Base-by-base conservation (phyloP, 495 filamentous ascomycete species). In the Aspergillus incahuasiensis region DNA sequence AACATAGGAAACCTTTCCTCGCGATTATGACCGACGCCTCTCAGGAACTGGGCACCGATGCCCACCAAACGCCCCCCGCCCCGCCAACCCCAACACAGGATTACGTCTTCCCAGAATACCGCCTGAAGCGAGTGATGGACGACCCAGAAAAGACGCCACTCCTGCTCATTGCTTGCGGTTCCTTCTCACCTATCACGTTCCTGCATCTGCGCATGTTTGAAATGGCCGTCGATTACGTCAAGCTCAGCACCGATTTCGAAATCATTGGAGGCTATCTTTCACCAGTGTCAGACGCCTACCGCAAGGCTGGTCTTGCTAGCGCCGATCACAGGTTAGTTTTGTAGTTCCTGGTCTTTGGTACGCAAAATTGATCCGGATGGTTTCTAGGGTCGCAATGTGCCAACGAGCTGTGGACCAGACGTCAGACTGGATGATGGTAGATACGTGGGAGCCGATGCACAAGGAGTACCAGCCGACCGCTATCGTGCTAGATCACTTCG, bases 201-300 rank as follows among this genome's bases (percentile, higher is more conserved):
- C 82, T 96, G 28, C 90, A 96, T 68, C 78, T 96, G 50, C 89
- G 91, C 66, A 92, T 96, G 90, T 95, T 95, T 65, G 91, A 95
- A 61, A 90, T 92, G 86, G 89, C 89, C 2, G 80, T 82, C 62
- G 88, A 92, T 75, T 89, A 86, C 70, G 85, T 84, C 59, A 82
- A 84, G 49, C 85, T 91, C 71, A 89, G 86, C 73, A 90, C 89
- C 38, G 78, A 90, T 30, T 96, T 86, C 66, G 92, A 97, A 68
- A 79, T 97, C 16, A 77, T 95, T 24, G 91, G 87, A 35, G 91
- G 88, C 19, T 95, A 91, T 68, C 72, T 95, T 43, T 87, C 83
- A 35, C 86, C 86, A 21, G 87, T 91, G 32, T 86, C 84, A 50
- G 92, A 95, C 64, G 86, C 88, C 22, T 97, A 97, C 75, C 91